Conservation (phyloP, 2,329 filamentous ascomycete genomes). For the Beauveria sp. region DNA sequence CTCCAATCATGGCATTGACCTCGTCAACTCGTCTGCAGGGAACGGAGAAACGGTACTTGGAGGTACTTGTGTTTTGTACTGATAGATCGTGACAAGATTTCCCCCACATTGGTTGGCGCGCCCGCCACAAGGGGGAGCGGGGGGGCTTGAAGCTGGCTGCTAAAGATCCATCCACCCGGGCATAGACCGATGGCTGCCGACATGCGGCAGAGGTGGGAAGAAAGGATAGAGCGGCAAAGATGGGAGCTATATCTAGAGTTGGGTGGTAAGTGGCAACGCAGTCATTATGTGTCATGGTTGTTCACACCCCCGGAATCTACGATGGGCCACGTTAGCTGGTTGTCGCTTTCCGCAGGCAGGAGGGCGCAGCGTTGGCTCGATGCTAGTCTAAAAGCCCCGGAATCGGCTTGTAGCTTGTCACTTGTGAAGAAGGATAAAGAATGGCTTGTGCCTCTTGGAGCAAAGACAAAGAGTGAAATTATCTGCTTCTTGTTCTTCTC, state of each 20-base stretch:
- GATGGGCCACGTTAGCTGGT: neutral
- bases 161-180: constrained; percentile 7
- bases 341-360: neutral
- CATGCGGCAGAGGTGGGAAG: neutral
- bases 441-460: neutral
- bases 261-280: neutral
- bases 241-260: neutral
- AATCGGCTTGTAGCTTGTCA: neutral
- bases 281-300: constrained; percentile 7
- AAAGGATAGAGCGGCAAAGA: neutral
- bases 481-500: neutral
- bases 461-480: no score
- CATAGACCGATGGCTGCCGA: constrained; percentile 9
- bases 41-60: neutral
- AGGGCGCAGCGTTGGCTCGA: neutral
- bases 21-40: neutral
- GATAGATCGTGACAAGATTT: neutral
- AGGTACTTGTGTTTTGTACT: no score
- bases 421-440: neutral
- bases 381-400: neutral
- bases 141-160: neutral
- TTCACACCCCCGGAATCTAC: neutral
- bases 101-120: neutral
- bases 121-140: neutral
- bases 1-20: neutral